Evolutionary conservation across 2,329 filamentous ascomycete genomes (phyloP), one percentile per base, ranked within the genome.

Genomic region (Hyphodiscus sp.): DNA sequence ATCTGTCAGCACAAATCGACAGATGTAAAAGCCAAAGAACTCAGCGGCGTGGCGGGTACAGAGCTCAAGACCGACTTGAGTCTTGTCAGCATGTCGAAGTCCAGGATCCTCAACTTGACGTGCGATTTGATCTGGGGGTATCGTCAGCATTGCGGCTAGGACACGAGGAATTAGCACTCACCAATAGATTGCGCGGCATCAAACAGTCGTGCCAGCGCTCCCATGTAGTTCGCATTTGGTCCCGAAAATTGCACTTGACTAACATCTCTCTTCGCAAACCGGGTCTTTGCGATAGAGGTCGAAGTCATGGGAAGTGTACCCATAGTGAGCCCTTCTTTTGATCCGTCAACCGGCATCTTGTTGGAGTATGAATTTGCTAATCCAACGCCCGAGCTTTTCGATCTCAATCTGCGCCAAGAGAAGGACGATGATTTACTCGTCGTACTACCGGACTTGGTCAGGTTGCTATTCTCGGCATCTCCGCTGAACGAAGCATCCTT

Each of bases 11-110:
- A 91, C 91, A 68, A 99, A 99, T 18, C 94, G 86, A 71, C 92
- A 96, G 26, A 99, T 80, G 69, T 94, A 97, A 71, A 99, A 96
- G 16, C 87, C 91, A 69, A 99, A 99, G 71, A 99, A 99, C 71
- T 99, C 94, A 33, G 92, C 89, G 8, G 92, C 94, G 69, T 96
- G 92, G 42, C 92, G 83, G 38, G 91, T 91, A 68, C 90, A 94
- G 42, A 99, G 80, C 72, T 99, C 94, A 33, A 99, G 81, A 10
- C 94, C 94, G 50, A 99, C 91, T 67, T 96, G 91, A 9, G 94
- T 97, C 65, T 90, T 91, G 63, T 91, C 92, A 18, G 90, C 91
- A 71, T 94, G 89, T 62, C 89, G 88, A 51, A 97, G 80, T 10
- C 92, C 92, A 6, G 92, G 92, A 67, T 97, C 92, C 68, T 96